Evolutionary conservation across 75 land plant species (phyloP).

Genomic region (Larix kaempferi): DNA sequence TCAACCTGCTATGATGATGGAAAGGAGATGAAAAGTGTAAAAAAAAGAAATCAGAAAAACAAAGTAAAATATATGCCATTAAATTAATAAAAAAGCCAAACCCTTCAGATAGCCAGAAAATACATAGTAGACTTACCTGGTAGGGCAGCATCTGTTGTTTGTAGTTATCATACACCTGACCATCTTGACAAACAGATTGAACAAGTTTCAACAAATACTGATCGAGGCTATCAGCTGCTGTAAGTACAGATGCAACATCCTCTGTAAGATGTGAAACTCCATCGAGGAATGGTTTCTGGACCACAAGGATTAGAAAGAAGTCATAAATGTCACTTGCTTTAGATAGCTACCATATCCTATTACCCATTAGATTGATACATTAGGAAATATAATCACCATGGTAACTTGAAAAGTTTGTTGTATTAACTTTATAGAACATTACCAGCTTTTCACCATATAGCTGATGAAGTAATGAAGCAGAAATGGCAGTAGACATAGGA

Average conservation of each 20-base stretch:
- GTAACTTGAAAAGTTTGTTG: background rate
- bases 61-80: background rate
- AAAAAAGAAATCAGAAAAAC: background rate
- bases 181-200: slow-evolving; percentile 48
- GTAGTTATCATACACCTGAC: slow-evolving; percentile 32
- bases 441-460: slow-evolving; percentile 92
- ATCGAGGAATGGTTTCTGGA: slow-evolving; percentile 92
- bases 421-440: slow-evolving; percentile 12
- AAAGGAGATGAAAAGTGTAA: background rate
- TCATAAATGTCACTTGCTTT: slow-evolving; percentile 2
- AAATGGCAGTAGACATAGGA: slow-evolving; percentile 60
- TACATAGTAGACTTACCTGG: slow-evolving; percentile 36
- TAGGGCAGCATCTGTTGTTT: slow-evolving; percentile 51
- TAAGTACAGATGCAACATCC: slow-evolving; percentile 88
- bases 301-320: slow-evolving; percentile 8
- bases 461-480: slow-evolving; percentile 81
- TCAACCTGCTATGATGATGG: background rate
- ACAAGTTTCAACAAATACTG: slow-evolving; percentile 58
- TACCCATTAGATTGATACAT: background rate
- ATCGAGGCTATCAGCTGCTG: slow-evolving; percentile 92
- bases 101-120: background rate
- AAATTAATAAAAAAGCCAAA: background rate
- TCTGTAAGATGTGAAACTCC: slow-evolving; percentile 88
- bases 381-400: background rate
- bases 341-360: background rate